A percentile compares a stretch with the other conserved stretches of the same genome.
Conservation (phyloP, 805 yeast species). For the Starmerella vitae region DNA sequence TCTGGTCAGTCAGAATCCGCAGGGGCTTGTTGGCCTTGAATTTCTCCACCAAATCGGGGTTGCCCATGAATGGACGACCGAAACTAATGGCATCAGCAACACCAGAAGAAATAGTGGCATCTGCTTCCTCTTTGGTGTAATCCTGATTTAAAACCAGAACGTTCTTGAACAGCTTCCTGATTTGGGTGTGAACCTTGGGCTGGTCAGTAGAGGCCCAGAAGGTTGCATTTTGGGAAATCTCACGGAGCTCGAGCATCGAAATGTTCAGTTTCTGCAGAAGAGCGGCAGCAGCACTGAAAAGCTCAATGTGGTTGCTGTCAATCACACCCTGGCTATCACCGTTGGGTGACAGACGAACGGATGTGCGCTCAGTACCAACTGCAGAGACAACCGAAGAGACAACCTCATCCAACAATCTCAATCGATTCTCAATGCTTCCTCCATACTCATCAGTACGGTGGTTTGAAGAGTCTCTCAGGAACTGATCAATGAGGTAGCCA, state of each 20-base stretch:
- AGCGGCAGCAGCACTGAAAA: slow-evolving; percentile 24
- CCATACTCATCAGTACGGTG: slow-evolving; percentile 49
- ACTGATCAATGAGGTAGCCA: slow-evolving; percentile 41
- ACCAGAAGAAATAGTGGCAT: slow-evolving; percentile 6
- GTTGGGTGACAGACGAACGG: slow-evolving; percentile 30
- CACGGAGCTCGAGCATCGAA: slow-evolving; percentile 34
- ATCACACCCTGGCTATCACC: slow-evolving; percentile 24
- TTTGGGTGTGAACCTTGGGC: slow-evolving; percentile 3
- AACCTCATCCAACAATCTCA: slow-evolving; percentile 38
- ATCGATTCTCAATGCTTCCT: slow-evolving; percentile 47
- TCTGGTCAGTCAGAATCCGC: slow-evolving; percentile 33
- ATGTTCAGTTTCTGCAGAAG: slow-evolving; percentile 29
- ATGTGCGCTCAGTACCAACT: slow-evolving; percentile 39
- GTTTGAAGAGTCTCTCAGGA: slow-evolving; percentile 36
- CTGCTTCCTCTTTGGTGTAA: slow-evolving; percentile 15
- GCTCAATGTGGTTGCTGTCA: slow-evolving; percentile 23
- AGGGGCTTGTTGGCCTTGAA: slow-evolving; percentile 32
- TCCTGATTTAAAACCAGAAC: slow-evolving; percentile 14
- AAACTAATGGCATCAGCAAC: slow-evolving; percentile 26
- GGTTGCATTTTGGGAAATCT: slow-evolving; percentile 30
- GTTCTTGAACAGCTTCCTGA: slow-evolving; percentile 18
- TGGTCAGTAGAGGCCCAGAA: slow-evolving; percentile 10
- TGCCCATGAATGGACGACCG: slow-evolving; percentile 40
- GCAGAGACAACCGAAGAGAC: slow-evolving; percentile 39
- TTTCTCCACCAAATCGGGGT: slow-evolving; percentile 41